Percentiles rank a stretch among this genome's conserved stretches.
Evolutionary conservation across 352 stramenopile species (phyloP).

Genomic region (Pythium grandisporangium): DNA sequence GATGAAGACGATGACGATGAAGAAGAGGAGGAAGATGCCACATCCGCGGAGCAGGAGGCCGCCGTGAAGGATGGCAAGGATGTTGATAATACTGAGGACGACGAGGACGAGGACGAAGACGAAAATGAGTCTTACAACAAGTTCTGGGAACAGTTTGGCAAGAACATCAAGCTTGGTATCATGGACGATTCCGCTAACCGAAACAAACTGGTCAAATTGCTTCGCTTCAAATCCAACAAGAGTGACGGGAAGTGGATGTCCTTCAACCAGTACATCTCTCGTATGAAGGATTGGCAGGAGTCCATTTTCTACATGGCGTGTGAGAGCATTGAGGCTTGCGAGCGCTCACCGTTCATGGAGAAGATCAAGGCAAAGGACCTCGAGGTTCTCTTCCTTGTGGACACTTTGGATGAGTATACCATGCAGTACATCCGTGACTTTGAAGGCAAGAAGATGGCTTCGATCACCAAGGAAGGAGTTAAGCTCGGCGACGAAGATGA

Average conservation of each 20-base stretch:
- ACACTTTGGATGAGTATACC: constrained; percentile 98
- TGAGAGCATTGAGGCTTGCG: constrained; percentile 87
- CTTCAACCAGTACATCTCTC: constrained; percentile 94
- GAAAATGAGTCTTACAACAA: constrained; percentile 91
- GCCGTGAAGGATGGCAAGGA: constrained; percentile 74
- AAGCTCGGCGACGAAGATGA: constrained; percentile 99
- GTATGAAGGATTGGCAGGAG: constrained; percentile 99
- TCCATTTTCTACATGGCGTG: constrained; percentile 99
- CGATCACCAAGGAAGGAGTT: constrained; percentile 97
- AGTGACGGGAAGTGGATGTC: constrained; percentile 89
- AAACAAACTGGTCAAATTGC: constrained; percentile 93
- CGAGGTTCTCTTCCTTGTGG: constrained; percentile 98
- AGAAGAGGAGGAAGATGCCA: constrained; percentile 36
- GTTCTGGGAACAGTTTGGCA: constrained; percentile 98
- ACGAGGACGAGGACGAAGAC: constrained; percentile 47
- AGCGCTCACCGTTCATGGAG: constrained; percentile 96
- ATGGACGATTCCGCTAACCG: constrained; percentile 97
- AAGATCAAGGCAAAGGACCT: constrained; percentile 95
- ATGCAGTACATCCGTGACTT: constrained; percentile 92
- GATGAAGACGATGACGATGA: constrained; percentile 45
- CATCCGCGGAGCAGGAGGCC: constrained; percentile 52
- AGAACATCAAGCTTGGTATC: constrained; percentile 98
- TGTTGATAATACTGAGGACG: no score
- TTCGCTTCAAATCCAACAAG: constrained; percentile 96
- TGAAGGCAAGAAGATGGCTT: constrained; percentile 94